Evolutionary conservation across 306 rosid species (phyloP).

Genomic region (Comarum palustre): DNA sequence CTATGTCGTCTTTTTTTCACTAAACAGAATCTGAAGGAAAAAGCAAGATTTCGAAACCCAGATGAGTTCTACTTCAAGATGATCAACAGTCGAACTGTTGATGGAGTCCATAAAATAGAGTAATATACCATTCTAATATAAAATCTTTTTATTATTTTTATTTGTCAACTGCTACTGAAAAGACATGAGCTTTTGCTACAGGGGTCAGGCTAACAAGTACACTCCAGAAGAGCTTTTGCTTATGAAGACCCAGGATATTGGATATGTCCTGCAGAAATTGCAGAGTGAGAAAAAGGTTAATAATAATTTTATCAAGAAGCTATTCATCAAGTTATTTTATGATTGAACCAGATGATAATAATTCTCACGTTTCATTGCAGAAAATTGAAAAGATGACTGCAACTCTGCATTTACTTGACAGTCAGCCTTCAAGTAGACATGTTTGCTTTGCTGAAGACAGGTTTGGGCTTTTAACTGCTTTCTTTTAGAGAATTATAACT

Average conservation of each 20-base stretch:
- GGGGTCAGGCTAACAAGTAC: slow-evolving; percentile 68
- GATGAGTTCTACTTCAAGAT: slow-evolving; percentile 88
- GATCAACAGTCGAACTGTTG: slow-evolving; percentile 48
- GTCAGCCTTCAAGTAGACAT: slow-evolving; percentile 44
- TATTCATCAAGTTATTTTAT: slow-evolving; percentile 5
- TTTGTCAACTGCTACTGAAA: neutral
- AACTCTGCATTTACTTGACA: slow-evolving; percentile 52
- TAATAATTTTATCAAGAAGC: slow-evolving; percentile 8
- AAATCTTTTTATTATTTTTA: slow-evolving; percentile 1
- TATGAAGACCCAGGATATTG: slow-evolving; percentile 83
- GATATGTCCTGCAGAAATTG: slow-evolving; percentile 67
- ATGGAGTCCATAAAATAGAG: slow-evolving; percentile 67
- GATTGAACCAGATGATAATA: slow-evolving; percentile 2
- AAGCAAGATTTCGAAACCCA: slow-evolving; percentile 59
- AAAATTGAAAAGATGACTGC: slow-evolving; percentile 73
- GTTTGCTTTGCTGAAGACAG: slow-evolving; percentile 70
- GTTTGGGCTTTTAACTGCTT: slow-evolving; percentile 35
- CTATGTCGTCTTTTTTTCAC: slow-evolving; percentile 15
- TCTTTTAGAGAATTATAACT: neutral
- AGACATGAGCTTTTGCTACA: slow-evolving; percentile 22
- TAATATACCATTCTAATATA: slow-evolving; percentile 20
- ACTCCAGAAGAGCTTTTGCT: slow-evolving; percentile 64
- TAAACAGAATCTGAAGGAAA: slow-evolving; percentile 67
- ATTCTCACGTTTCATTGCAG: slow-evolving; percentile 35
- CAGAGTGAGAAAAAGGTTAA: slow-evolving; percentile 77